Conservation (phyloP, 2,329 filamentous ascomycete genomes). For the Pseudogymnoascus sp. region DNA sequence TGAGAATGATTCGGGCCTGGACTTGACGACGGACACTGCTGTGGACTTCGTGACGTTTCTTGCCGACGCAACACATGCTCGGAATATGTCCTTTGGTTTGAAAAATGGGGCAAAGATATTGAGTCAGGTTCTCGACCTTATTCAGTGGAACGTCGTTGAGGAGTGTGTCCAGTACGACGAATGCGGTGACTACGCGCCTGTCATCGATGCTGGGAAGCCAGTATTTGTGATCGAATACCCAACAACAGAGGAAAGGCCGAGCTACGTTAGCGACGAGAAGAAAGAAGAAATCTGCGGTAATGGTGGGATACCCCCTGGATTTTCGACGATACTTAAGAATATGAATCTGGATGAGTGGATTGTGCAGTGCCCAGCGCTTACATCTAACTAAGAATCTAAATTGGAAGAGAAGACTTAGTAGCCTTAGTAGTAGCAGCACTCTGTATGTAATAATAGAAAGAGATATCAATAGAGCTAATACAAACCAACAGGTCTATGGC, state of each 20-base stretch:
- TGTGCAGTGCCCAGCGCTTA: neutral
- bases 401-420: neutral
- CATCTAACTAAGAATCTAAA: neutral
- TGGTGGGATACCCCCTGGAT: neutral
- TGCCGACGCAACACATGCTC: conserved; percentile 41
- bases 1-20: conserved; percentile 56
- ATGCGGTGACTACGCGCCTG: conserved; percentile 48
- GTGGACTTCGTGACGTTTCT: conserved; percentile 54
- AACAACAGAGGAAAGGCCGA: conserved; percentile 20
- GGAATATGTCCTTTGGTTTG: conserved; percentile 54
- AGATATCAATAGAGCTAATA: neutral
- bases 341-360: conserved; percentile 4
- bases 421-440: neutral
- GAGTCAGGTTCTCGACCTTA: neutral
- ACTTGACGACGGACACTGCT: conserved; percentile 47
- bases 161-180: conserved; percentile 54
- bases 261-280: neutral
- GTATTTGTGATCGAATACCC: conserved; percentile 68
- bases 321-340: conserved; percentile 6
- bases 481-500: neutral
- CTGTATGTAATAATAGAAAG: neutral
- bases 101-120: conserved; percentile 49
- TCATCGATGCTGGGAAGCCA: conserved; percentile 52
- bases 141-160: conserved; percentile 32
- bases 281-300: neutral